Base-by-base conservation (phyloP, 2,329 filamentous ascomycete genomes). In the Thermothelomyces thermophilus region DNA sequence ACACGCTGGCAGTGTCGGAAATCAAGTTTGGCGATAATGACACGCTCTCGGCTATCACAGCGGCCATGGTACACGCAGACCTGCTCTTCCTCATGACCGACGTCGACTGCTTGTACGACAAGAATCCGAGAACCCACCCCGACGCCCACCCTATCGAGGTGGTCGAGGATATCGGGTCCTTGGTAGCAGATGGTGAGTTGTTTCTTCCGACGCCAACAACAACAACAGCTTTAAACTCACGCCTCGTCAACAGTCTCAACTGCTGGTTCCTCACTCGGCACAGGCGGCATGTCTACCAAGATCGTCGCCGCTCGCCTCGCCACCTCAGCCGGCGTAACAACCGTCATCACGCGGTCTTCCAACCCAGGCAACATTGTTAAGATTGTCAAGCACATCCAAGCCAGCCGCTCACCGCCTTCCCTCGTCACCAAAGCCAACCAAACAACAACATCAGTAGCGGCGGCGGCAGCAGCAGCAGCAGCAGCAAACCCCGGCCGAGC, bases 11-110 rank as follows among this genome's bases (percentile, higher is more conserved):
- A 20, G 93, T 98, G 57, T 87, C 91, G 39, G 93, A 98, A 77
- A 98, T 98, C 72, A 97, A 97, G 74, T 98, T 98, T 64, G 93
- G 93, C 58, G 93, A 98, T 74, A 98, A 98, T 62, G 93, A 98
- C 68, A 98, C 93, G 1, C 75, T 98, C 41, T 95, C 90, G 11
- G 93, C 93, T 50, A 96, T 98, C 60, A 95, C 93, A 0, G 89
- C 93, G 1, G 93, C 87, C 58, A 97, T 97, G 90, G 87, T 97
- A 17, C 89, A 95, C 62, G 93, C 93, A 44, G 90, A 98, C 63
- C 88, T 95, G 62, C 77, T 98, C 9, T 98, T 98, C 69, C 77
- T 98, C 56, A 97, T 98, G 93, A 98, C 93, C 1, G 93, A 98
- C 64, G 93, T 98, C 41, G 93, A 98, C 66, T 96, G 91, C 64